Evolutionary conservation across 441 rosid species (phyloP).

Genomic region (Gossypium lobatum): DNA sequence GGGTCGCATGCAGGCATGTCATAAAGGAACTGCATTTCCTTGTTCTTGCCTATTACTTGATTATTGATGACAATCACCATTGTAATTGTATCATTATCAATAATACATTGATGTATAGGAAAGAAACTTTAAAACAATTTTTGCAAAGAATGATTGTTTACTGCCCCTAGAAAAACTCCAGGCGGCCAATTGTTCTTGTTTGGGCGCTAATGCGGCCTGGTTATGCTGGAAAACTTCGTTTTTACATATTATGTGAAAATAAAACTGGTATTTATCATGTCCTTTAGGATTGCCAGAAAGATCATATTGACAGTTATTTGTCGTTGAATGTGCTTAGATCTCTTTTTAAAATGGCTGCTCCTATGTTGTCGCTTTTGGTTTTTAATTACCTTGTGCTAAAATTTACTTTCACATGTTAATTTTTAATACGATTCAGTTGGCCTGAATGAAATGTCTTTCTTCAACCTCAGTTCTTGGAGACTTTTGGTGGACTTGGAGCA

Average conservation of each 20-base stretch:
- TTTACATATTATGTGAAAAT: not conserved
- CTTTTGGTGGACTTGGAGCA: conserved; percentile 84
- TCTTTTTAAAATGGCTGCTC: not conserved
- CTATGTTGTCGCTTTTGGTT: not conserved
- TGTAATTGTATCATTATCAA: not conserved
- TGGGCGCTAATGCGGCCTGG: not conserved
- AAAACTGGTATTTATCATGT: not conserved
- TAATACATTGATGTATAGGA: not conserved
- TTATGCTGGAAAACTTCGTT: not conserved
- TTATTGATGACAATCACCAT: not conserved
- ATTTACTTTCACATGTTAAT: not conserved
- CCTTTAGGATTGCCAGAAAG: not conserved
- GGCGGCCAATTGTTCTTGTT: not conserved
- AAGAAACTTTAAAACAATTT: not conserved
- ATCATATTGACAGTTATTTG: not conserved
- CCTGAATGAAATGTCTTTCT: conserved; percentile 13
- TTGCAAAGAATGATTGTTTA: not conserved
- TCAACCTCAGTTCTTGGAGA: conserved; percentile 57
- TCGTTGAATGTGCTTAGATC: not conserved
- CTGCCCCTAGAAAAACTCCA: not conserved
- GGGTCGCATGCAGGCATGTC: not conserved
- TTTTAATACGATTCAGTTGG: not conserved
- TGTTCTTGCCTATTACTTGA: not conserved
- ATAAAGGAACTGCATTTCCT: not conserved
- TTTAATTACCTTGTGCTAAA: not conserved